phyloP scores from a whole-genome alignment of 2,329 filamentous ascomycete genomes.

The Penicillium sp. region DNA sequence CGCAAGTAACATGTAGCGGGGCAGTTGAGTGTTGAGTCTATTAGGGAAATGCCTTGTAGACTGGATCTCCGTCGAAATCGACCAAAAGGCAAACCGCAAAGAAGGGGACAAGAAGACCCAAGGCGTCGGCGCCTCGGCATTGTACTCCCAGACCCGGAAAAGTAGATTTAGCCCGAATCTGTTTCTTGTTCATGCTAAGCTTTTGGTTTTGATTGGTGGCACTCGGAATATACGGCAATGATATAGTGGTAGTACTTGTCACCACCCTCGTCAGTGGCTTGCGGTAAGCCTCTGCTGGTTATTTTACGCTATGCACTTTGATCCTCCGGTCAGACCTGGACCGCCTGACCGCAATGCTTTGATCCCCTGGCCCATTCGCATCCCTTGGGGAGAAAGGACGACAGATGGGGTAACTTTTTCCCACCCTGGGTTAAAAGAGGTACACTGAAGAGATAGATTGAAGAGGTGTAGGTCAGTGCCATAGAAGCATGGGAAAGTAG shows the following conservation, averaged over 20 bases:
- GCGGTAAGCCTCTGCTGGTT: neutral
- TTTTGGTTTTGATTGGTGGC: neutral
- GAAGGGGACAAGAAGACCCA: neutral
- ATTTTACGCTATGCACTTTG: neutral
- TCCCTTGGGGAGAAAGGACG: neutral
- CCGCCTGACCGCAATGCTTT: neutral
- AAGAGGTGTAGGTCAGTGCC: conserved; percentile 3
- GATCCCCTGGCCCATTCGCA: neutral
- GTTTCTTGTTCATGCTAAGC: neutral
- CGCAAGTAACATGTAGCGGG: neutral
- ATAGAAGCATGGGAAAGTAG: neutral
- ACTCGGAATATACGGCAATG: neutral
- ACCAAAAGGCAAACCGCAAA: neutral
- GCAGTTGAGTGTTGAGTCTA: too few species aligned
- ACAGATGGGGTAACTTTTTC: neutral
- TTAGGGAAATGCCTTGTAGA: neutral
- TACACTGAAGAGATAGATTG: neutral
- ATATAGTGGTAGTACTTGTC: neutral
- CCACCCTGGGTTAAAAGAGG: neutral
- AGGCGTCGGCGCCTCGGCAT: neutral
- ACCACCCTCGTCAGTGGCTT: neutral
- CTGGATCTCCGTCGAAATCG: neutral
- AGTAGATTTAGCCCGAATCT: neutral
- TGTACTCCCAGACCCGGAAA: neutral
- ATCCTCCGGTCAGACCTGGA: neutral